Percentiles rank a stretch among this genome's conserved stretches.
Conservation (phyloP, 495 filamentous ascomycete genomes). For the Rostrohypoxylon terebratum region DNA sequence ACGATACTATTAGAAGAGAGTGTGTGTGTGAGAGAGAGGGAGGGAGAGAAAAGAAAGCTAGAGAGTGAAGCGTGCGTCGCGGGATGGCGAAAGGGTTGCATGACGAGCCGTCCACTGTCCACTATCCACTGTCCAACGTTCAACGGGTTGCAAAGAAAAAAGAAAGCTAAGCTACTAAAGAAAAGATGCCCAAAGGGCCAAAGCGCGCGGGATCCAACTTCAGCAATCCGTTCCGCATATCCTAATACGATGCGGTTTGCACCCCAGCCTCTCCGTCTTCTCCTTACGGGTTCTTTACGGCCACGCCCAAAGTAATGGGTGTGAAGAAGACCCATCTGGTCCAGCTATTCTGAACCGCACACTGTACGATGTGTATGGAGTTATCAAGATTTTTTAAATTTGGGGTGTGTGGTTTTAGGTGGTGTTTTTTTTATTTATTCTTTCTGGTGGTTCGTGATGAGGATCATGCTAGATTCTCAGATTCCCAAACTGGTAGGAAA, state of each 20-base stretch:
- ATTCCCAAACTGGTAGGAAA: neutral
- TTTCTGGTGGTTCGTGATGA: slow-evolving; percentile 28
- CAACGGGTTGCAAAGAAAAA: neutral
- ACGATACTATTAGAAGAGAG: too few species aligned
- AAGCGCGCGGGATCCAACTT: slow-evolving; percentile 32
- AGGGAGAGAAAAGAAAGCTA: too few species aligned
- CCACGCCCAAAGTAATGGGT: slow-evolving; percentile 24
- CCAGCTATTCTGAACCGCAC: slow-evolving; percentile 2
- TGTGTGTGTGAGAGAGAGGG: too few species aligned
- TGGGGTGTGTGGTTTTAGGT: neutral
- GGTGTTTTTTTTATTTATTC: too few species aligned
- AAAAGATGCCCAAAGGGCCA: slow-evolving; percentile 10
- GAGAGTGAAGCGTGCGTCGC: slow-evolving; percentile 12
- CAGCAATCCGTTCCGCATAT: slow-evolving; percentile 36
- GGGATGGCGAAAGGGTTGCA: slow-evolving; percentile 25
- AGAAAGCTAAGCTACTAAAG: neutral
- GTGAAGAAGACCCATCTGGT: slow-evolving; percentile 26
- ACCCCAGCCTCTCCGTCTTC: neutral
- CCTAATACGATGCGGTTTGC: slow-evolving; percentile 8
- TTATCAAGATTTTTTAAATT: slow-evolving; percentile 1
- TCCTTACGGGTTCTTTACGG: slow-evolving; percentile 12
- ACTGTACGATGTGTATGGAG: slow-evolving; percentile 7
- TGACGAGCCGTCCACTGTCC: slow-evolving; percentile 28
- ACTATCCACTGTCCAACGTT: too few species aligned
- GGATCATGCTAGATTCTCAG: slow-evolving; percentile 7